These are phyloP conservation scores for Aspergillus aculeatus DNA, from an alignment of 2,329 filamentous ascomycete genomes.

Conservation along the genomic window DNA sequence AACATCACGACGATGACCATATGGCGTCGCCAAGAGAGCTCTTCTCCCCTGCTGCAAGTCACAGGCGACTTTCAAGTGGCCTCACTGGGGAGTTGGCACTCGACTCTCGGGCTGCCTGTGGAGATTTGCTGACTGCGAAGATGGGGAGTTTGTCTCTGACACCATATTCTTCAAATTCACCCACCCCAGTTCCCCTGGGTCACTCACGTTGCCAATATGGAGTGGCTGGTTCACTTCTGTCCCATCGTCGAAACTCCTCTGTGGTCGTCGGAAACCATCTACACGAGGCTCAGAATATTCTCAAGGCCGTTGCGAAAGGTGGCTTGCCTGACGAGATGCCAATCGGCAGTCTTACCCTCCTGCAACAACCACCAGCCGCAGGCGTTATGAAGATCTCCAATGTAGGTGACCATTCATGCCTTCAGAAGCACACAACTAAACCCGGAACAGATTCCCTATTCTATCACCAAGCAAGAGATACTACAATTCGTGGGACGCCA, in stretches of 20 bases:
- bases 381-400: conserved; percentile 40
- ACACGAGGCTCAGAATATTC: neutral
- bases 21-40: neutral
- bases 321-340: conserved; percentile 26
- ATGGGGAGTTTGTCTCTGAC: neutral
- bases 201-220: neutral
- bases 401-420: conserved; percentile 25
- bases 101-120: neutral
- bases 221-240: neutral
- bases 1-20: neutral
- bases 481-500: conserved; percentile 47
- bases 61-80: neutral
- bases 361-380: conserved; percentile 19
- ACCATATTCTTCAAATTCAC: neutral
- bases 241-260: neutral
- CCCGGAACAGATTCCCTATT: conserved; percentile 48
- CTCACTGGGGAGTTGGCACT: neutral
- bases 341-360: conserved; percentile 27
- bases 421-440: conserved; percentile 5
- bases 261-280: neutral
- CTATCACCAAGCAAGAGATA: conserved; percentile 51
- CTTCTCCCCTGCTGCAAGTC: neutral
- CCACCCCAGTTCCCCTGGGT: neutral
- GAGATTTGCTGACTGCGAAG: neutral
- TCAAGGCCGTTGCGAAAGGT: conserved; percentile 14